These are phyloP conservation scores for Kwoniella sp. DNA, from an alignment of 768 basidiomycete genomes.

Conservation along the genomic window DNA sequence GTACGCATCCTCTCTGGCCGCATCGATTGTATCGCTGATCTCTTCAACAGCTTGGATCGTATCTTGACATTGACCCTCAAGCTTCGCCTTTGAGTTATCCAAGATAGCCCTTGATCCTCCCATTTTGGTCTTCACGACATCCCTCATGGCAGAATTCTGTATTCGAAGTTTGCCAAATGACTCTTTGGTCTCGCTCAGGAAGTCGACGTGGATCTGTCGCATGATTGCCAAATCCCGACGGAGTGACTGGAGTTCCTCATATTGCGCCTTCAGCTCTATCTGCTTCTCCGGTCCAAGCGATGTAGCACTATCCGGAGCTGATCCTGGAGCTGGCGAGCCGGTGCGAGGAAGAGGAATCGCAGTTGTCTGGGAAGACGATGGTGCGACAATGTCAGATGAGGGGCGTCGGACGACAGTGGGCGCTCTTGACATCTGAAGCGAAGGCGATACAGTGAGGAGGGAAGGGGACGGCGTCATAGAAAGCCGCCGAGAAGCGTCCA, in stretches of 20 bases:
- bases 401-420: slow-evolving; percentile 60
- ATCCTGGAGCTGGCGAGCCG: slow-evolving; percentile 16
- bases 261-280: slow-evolving; percentile 82
- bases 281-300: slow-evolving; percentile 62
- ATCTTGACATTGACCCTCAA: slow-evolving; percentile 87
- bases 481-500: slow-evolving; percentile 64
- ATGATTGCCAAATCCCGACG: slow-evolving; percentile 90
- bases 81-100: slow-evolving; percentile 84
- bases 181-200: slow-evolving; percentile 87
- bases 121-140: slow-evolving; percentile 77
- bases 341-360: slow-evolving; percentile 17
- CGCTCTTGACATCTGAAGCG: slow-evolving; percentile 63
- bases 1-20: slow-evolving; percentile 84
- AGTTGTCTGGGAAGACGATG: slow-evolving; percentile 15
- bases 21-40: slow-evolving; percentile 86
- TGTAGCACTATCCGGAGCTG: background rate
- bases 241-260: slow-evolving; percentile 91
- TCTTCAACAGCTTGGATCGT: slow-evolving; percentile 90
- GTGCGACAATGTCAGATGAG: slow-evolving; percentile 18
- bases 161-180: slow-evolving; percentile 74
- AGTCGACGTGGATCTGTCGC: slow-evolving; percentile 92
- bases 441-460: slow-evolving; percentile 36
- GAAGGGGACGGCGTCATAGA: slow-evolving; percentile 57
- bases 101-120: slow-evolving; percentile 86
- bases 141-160: slow-evolving; percentile 84